Base-by-base conservation (phyloP, 2,329 filamentous ascomycete species). In the Aureobasidium sp. region DNA sequence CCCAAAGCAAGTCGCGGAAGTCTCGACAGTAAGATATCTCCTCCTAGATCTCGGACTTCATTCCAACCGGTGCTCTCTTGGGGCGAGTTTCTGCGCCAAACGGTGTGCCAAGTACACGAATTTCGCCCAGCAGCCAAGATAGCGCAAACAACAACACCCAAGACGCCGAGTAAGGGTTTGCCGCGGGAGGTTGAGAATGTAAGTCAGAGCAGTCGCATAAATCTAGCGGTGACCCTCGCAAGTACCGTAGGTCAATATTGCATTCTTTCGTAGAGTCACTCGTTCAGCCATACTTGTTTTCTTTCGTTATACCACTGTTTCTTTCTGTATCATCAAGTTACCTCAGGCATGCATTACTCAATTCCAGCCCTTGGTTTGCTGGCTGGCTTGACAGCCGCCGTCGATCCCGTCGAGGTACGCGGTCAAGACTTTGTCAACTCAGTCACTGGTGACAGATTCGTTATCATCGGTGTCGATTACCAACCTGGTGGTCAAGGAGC, bases 391-490 rank as follows among this genome's bases (percentile, higher is more conserved):
- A 69, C 75, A 24, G 83, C 83, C 32, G 57, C 57, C 12, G 80
- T 86, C 48, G 79, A 81, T 61, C 79, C 83, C 7, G 76, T 87
- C 62, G 78, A 80, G 63, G 80, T 86, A 57, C 71, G 80, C 61
- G 82, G 83, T 63, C 81, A 83, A 71, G 81, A 87, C 71, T 86
- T 87, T 72, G 78, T 87, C 67, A 81, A 86, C 71, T 78, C 78
- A 39, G 75, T 80, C 60, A 84, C 81, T 20, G 79, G 79, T 62
- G 79, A 83, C 66, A 81, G 84, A 52, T 81, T 87, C 72, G 80
- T 85, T 75, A 81, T 87, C 63, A 75, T 86, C 63, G 84, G 84
- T 71, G 82, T 86, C 63, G 84, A 85, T 77, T 85, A 85, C 72
- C 84, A 87, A 70, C 84, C 84, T 26, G 84, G 84, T 68, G 84